These are phyloP conservation scores for Austroboletus eburneus DNA, from an alignment of 768 basidiomycete species.

Conservation along the genomic window DNA sequence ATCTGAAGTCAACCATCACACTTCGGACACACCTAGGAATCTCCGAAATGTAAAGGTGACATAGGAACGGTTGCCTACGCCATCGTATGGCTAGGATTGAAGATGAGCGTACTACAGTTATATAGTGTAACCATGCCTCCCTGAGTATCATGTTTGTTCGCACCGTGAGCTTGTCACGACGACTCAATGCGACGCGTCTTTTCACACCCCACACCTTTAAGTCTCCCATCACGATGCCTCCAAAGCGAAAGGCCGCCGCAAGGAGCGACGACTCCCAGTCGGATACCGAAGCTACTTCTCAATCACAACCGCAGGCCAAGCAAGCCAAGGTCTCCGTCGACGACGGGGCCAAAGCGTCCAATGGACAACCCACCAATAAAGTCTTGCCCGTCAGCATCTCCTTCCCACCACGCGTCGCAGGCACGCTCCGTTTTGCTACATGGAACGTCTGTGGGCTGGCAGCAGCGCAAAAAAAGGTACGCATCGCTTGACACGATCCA, in stretches of 20 bases:
- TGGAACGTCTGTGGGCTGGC: slow-evolving; percentile 84
- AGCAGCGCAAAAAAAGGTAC: slow-evolving; percentile 74
- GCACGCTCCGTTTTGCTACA: slow-evolving; percentile 53
- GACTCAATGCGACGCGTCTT: not conserved
- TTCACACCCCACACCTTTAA: too few species aligned
- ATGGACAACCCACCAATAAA: slow-evolving; percentile 70
- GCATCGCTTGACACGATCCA: not conserved
- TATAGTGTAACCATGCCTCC: too few species aligned
- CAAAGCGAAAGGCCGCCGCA: slow-evolving; percentile 27
- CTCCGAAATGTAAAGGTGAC: slow-evolving; percentile 66
- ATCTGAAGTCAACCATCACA: not conserved
- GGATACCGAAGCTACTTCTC: slow-evolving; percentile 25
- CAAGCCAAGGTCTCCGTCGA: slow-evolving; percentile 19
- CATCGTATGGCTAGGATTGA: slow-evolving; percentile 46
- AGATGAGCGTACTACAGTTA: too few species aligned
- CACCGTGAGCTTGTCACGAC: not conserved
- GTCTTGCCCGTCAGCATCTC: slow-evolving; percentile 57
- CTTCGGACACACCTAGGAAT: slow-evolving; percentile 39
- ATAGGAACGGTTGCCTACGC: slow-evolving; percentile 38
- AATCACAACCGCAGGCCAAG: slow-evolving; percentile 22
- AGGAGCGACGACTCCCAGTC: slow-evolving; percentile 36
- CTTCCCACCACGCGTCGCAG: slow-evolving; percentile 47
- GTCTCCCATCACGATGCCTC: slow-evolving; percentile 23
- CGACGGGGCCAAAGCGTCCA: slow-evolving; percentile 25
- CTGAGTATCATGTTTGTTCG: not conserved